Evolutionary conservation across 345 rosid genomes (phyloP), one percentile per base, ranked within the genome.

Genomic region (Diplotaxis tenuifolia): DNA sequence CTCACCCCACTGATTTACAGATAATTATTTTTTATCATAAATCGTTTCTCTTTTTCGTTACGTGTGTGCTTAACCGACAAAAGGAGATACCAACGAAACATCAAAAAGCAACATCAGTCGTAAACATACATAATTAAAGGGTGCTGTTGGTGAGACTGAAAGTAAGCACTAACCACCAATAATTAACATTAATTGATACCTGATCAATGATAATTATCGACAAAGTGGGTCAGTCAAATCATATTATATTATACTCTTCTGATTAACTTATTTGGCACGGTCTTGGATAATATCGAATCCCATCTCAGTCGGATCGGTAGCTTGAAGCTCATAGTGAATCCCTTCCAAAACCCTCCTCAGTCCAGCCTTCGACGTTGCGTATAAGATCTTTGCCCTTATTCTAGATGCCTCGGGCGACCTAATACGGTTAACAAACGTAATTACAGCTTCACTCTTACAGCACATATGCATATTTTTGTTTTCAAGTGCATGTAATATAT

Each of bases 281-380:
- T 87, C 96, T 73, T 52, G 77, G 23, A 94, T 94, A 59, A 94
- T 80, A 84, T 94, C 97, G 56, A 94, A 85, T 7, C 95, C 98
- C 98, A 94, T 94, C 86, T 91, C 98, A 0, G 96, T 82, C 5
- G 93, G 90, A 75, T 94, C 98, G 4, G 98, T 94, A 31, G 98
- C 98, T 75, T 94, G 98, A 20, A 94, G 82, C 73, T 94, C 97
- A 75, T 94, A 94, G 72, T 87, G 92, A 76, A 94, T 83, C 7
- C 98, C 98, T 21, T 94, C 98, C 11, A 94, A 82, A 29, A 84
- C 96, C 76, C 96, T 87, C 76, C 97, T 87, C 65, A 94, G 70
- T 18, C 94, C 98, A 63, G 64, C 89, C 49, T 94, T 94, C 0
- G 98, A 94, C 52, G 98, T 93, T 25, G 97, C 98, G 15, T 93